Evolutionary conservation across 768 basidiomycete species (phyloP).

Genomic region (Kwoniella sp.): DNA sequence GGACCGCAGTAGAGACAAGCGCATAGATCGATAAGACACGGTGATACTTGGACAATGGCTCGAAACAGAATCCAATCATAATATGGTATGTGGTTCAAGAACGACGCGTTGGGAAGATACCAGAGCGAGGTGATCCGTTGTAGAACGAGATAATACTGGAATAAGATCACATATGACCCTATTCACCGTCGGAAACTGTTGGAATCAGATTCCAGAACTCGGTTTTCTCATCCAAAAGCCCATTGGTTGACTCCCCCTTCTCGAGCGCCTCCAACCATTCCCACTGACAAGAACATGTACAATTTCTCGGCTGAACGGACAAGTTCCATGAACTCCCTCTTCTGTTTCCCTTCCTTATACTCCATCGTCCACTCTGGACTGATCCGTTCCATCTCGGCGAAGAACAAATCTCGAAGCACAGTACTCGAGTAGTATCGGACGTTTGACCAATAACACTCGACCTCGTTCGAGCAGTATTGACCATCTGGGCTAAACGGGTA

Average conservation of each 20-base stretch:
- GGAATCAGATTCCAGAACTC: too few species aligned
- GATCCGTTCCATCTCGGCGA: neutral
- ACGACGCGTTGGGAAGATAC: too few species aligned
- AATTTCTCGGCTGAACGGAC: neutral
- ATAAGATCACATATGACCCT: too few species aligned
- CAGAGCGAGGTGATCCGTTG: too few species aligned
- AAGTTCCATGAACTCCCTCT: neutral
- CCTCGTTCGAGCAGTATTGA: too few species aligned
- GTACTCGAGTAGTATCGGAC: neutral
- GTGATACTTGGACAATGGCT: neutral
- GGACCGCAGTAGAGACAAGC: conserved; percentile 23
- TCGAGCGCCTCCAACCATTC: neutral
- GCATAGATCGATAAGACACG: neutral
- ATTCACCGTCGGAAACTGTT: too few species aligned
- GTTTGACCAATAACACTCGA: neutral
- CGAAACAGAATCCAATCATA: too few species aligned
- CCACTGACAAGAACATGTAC: neutral
- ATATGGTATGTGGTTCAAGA: too few species aligned
- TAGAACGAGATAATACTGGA: too few species aligned
- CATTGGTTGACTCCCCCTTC: neutral
- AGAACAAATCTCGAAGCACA: neutral
- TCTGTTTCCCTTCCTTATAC: neutral
- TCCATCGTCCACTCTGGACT: neutral
- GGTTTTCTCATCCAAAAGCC: neutral
- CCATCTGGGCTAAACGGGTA: neutral